Evolutionary conservation across 2,329 filamentous ascomycete genomes (phyloP).

Genomic region (Stagonosporopsis vannaccii): DNA sequence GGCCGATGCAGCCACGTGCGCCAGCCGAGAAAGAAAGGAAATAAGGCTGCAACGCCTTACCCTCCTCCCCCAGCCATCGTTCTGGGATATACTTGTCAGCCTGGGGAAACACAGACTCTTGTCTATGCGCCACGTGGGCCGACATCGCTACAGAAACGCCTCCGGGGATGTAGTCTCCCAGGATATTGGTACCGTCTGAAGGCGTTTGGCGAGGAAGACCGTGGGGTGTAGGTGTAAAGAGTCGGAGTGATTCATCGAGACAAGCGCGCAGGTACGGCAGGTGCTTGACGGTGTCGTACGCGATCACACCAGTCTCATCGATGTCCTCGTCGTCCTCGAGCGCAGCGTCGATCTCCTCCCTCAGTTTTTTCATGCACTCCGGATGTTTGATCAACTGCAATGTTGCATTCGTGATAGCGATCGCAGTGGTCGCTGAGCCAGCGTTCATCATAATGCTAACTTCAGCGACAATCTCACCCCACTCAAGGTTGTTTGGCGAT

Average conservation of each 20-base stretch:
- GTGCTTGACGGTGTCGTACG: constrained; percentile 40
- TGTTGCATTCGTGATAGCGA: constrained; percentile 62
- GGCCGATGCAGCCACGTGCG: constrained; percentile 39
- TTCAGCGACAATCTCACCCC: constrained; percentile 66
- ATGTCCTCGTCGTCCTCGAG: constrained; percentile 38
- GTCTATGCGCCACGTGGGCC: constrained; percentile 58
- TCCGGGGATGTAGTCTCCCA: constrained; percentile 38
- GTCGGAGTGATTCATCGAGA: constrained; percentile 55
- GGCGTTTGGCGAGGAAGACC: constrained; percentile 48
- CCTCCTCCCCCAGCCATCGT: constrained; percentile 47
- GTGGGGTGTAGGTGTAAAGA: constrained; percentile 55
- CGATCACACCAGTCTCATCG: constrained; percentile 34
- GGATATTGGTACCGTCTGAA: constrained; percentile 36
- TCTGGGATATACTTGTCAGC: constrained; percentile 46
- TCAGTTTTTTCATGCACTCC: constrained; percentile 29
- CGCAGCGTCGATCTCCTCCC: constrained; percentile 38
- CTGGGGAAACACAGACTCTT: constrained; percentile 37
- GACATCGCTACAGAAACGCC: constrained; percentile 45
- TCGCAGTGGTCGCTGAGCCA: constrained; percentile 61
- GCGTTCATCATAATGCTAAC: constrained; percentile 61
- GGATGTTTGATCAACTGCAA: constrained; percentile 62
- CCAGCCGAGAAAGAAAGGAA: constrained; percentile 43
- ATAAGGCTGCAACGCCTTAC: constrained; percentile 39
- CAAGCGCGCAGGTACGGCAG: constrained; percentile 51
- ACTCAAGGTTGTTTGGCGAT: constrained; percentile 58